Base-by-base conservation (phyloP, 2,329 filamentous ascomycete species). In the Ascochyta pisi region DNA sequence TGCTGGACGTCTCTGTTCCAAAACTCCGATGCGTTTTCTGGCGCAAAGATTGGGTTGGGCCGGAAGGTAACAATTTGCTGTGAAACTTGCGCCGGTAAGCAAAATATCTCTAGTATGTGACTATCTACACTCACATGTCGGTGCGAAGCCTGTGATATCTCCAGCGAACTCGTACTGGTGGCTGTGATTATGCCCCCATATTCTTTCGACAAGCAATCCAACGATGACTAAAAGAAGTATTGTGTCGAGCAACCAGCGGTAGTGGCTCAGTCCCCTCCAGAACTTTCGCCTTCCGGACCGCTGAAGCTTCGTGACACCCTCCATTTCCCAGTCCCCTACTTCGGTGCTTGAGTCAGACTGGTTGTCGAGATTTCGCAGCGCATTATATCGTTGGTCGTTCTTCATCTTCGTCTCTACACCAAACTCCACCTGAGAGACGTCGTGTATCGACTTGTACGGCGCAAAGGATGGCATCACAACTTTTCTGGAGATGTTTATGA, bases 131-230 rank as follows among this genome's bases (percentile, higher is more conserved):
- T 41, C 50, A 67, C 67, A 74, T n/a, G 5, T 56, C n/a, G 71
- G 71, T 16, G 69, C 69, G 55, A 73, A 74, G 5, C 70, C 70
- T 23, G 70, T 67, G 1, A 73, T 53, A 31, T 74, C 71, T 24
- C 71, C 71, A 35, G 60, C 57, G 26, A 73, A 50, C 39, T 73
- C 67, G 34, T 62, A 68, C 27, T 46, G 22, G 38, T 67, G 57
- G 10, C 55, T 57, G 3, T 45, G 44, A 4, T 19, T 15, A 10
- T 58, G 41, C 5, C 50, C 53, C 64, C 63, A 69, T 52, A 54
- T 60, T 48, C 63, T 70, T 29, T 73, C 70, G 5, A 57, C 59
- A 24, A 74, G 44, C 16, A 74, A 50, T 3, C 64, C 70, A 1
- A 70, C 12, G 12, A 73, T 70, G 15, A 71, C 50, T 29, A 73